Base-by-base conservation (phyloP, 2,329 filamentous ascomycete genomes). In the Xylariaceae sp. region DNA sequence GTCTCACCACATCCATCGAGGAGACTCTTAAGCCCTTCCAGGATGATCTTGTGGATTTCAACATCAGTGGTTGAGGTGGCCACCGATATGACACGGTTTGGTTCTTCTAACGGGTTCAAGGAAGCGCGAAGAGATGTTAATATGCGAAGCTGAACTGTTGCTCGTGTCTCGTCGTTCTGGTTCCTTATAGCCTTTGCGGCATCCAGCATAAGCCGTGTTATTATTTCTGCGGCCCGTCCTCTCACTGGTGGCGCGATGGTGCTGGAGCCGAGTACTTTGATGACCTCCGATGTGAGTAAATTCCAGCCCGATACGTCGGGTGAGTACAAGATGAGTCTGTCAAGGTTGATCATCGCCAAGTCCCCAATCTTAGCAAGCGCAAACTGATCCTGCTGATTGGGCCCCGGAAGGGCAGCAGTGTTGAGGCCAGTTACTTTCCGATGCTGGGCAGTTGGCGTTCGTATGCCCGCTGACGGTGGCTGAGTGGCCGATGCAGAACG, bases 1-100 rank as follows among this genome's bases (percentile, higher is more conserved):
- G 85, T 86, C 70, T 99, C 92, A 7, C 93, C 94, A 67, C 88
- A 93, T 63, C 92, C 88, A 69, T 97, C 93, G 1, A 99, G 80
- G 17, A 97, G 84, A 57, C 81, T 87, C 71, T 91, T 92, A 5
- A 96, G 77, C 0, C 89, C 88, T 64, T 96, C 90, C 1, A 96
- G 80, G 23, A 90, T 80, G 56, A 89, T 85, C 63, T 87, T 87
- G 71, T 96, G 91, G 13, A 96, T 89, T 57, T 94, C 88, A 15
- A 90, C 77, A 65, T 94, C 88, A 0, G 85, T 85, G 0, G 84
- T 75, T 56, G 85, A 83, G 9, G 79, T 81, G 2, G 82, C 77
- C 0, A 88, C 81, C 1, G 83, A 82, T 1, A 75, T 75, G 8
- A 80, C 76, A 2, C 81, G 77, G 35, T 82, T 77, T 8, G 77